Conservation (phyloP, 805 yeast species). For the Cyberlindnera euphorbiiphila region DNA sequence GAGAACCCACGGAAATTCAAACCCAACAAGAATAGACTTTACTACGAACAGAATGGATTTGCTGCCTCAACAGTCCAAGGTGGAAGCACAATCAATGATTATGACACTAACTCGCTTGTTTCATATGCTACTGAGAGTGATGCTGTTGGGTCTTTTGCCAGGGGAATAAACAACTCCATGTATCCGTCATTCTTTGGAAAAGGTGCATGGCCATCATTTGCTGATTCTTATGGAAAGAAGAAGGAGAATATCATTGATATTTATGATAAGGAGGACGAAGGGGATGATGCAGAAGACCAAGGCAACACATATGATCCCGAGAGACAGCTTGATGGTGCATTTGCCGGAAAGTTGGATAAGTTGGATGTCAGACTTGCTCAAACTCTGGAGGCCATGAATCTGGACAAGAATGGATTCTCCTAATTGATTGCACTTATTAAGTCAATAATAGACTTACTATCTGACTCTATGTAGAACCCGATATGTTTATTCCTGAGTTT, state of each 20-base stretch:
- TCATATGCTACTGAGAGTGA: conserved; percentile 34
- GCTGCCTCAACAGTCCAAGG: conserved; percentile 12
- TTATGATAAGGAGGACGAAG: conserved; percentile 2
- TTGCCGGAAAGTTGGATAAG: conserved; percentile 31
- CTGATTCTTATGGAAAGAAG: conserved; percentile 17
- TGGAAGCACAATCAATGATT: conserved; percentile 26
- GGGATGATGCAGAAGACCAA: not conserved
- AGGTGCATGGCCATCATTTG: conserved; percentile 26
- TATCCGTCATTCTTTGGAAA: conserved; percentile 21
- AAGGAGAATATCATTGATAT: conserved; percentile 5
- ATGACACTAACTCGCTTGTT: conserved; percentile 37
- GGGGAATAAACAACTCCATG: conserved; percentile 8
- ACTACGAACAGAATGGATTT: conserved; percentile 10
- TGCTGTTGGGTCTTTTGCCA: conserved; percentile 10
- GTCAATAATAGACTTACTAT: too few relatives aligned
- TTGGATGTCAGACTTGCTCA: conserved; percentile 14
- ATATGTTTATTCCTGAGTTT: not conserved
- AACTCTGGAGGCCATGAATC: conserved; percentile 14
- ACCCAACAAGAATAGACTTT: conserved; percentile 10
- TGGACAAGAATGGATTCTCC: conserved; percentile 7
- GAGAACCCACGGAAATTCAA: conserved; percentile 27
- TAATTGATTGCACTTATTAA: too few relatives aligned
- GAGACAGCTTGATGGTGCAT: conserved; percentile 31
- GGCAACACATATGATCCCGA: conserved; percentile 18
- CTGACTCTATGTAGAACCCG: too few relatives aligned